Base-by-base conservation (phyloP, 2,329 filamentous ascomycete genomes). In the Botrytis fabae region DNA sequence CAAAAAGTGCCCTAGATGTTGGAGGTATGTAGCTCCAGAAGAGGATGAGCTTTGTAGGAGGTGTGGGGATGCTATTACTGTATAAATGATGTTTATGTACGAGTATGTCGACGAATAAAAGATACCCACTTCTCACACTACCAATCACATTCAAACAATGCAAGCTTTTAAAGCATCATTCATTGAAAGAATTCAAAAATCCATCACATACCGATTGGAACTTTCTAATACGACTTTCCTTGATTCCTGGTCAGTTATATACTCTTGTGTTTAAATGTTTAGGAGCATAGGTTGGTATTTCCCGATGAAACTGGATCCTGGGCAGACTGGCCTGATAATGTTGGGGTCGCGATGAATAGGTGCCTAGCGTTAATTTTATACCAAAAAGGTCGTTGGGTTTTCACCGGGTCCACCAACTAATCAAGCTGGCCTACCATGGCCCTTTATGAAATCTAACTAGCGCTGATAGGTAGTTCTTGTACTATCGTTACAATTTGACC, bases 1-100 rank as follows among this genome's bases (percentile, higher is more conserved):
- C 20, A 83, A 86, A 64, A 99, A 98, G 82, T 99, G 96, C 81
- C 86, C 89, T 0, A 86, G 96, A 69, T 99, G 96, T 83, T 99
- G 96, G 96, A 89, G 92, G 75, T 97, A 93, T 81, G 86, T 92
- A 38, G 90, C 92, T n/a, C 84, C 87, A n/a, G 82, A 83, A 65
- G 86, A 91, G 77, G 89, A 92, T 28, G 81, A 84, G 57, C 83
- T 97, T 28, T 98, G 95, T 82, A 83, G 82, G 66, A 85, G 94
- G 79, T 98, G 95, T 81, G 89, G 91, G 44, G 86, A 89, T 46
- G 54, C 28, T 32, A 69, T 48, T 57, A 6, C 51, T 42, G 51
- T 69, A 18, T 57, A 42, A 57, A 48, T 32, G 1, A 32, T 54
- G 25, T 57, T 68, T 57, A 35, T 68, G 18, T 68, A 68, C 20